A percentile compares a stretch with the other conserved stretches of the same genome.
phyloP scores from a whole-genome alignment of 2,329 filamentous ascomycete species.

The Apiospora marii region DNA sequence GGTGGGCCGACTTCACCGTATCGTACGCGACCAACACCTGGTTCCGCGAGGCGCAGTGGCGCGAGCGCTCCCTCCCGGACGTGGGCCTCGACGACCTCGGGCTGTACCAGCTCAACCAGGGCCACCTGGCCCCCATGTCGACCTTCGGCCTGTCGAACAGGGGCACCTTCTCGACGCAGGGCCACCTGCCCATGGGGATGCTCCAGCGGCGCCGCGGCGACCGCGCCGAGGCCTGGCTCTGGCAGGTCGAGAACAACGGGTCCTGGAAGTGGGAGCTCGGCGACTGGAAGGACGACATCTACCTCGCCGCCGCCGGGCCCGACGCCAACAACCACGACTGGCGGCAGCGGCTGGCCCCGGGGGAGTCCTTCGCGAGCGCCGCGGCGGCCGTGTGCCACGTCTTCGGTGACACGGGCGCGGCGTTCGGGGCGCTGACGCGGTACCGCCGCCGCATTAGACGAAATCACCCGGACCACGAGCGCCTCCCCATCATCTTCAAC shows the following conservation, averaged over 20 bases:
- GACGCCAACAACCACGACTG: background rate
- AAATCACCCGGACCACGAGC: background rate
- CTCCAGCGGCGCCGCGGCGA: background rate
- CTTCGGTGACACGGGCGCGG: background rate
- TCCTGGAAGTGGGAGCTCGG: constrained; percentile 9
- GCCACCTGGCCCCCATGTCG: background rate
- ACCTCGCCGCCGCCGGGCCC: background rate
- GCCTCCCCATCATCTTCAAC: constrained; percentile 7
- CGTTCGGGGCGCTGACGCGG: background rate
- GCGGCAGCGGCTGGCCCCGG: background rate
- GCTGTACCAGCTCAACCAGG: background rate
- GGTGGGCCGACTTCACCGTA: background rate
- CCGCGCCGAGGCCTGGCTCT: background rate
- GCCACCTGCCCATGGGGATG: background rate
- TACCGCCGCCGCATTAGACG: background rate
- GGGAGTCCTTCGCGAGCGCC: background rate
- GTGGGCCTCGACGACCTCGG: background rate
- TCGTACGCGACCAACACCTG: background rate
- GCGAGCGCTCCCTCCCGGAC: background rate
- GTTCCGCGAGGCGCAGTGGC: constrained; percentile 4
- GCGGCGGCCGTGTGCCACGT: background rate
- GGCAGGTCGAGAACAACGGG: constrained; percentile 4
- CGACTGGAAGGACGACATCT: constrained; percentile 5
- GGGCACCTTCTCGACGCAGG: background rate
- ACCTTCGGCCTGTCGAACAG: background rate